Evolutionary conservation across 495 filamentous ascomycete species (phyloP).

Genomic region (Daldinia bambusicola): DNA sequence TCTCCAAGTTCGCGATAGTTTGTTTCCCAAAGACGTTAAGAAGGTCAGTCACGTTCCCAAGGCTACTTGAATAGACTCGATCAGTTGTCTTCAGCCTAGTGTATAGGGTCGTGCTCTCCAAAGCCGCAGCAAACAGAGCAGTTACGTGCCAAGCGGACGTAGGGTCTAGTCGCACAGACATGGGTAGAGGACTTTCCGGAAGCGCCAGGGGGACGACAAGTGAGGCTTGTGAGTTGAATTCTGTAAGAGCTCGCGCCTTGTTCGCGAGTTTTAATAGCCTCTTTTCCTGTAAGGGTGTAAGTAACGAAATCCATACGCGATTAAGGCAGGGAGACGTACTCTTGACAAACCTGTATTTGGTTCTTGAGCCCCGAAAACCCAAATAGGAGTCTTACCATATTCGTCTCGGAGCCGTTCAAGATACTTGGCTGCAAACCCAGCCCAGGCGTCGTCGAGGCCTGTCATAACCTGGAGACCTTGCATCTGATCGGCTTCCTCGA

Average conservation of each 20-base stretch:
- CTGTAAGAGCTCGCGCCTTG: constrained; percentile 72
- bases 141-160: constrained; percentile 83
- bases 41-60: constrained; percentile 73
- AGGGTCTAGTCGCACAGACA: constrained; percentile 69
- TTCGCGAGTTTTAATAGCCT: constrained; percentile 66
- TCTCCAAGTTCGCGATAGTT: constrained; percentile 78
- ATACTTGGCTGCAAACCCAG: constrained; percentile 83
- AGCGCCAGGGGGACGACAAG: constrained; percentile 82
- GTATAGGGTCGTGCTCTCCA: constrained; percentile 84
- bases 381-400: constrained; percentile 84
- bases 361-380: constrained; percentile 85
- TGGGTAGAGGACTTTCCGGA: constrained; percentile 66
- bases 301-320: constrained; percentile 6
- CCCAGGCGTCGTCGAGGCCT: constrained; percentile 90
- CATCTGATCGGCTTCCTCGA: constrained; percentile 92
- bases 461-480: constrained; percentile 87
- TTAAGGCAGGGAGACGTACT: constrained; percentile 53
- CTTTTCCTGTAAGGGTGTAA: constrained; percentile 62
- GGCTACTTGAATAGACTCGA: constrained; percentile 55
- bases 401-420: constrained; percentile 87
- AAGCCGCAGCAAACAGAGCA: constrained; percentile 76
- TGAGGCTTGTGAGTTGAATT: constrained; percentile 74
- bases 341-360: constrained; percentile 62
- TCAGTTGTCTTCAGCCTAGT: constrained; percentile 70
- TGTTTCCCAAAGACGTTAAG: constrained; percentile 83